Conservation (phyloP, 257 asterid species). For the Solanum sejunctum region DNA sequence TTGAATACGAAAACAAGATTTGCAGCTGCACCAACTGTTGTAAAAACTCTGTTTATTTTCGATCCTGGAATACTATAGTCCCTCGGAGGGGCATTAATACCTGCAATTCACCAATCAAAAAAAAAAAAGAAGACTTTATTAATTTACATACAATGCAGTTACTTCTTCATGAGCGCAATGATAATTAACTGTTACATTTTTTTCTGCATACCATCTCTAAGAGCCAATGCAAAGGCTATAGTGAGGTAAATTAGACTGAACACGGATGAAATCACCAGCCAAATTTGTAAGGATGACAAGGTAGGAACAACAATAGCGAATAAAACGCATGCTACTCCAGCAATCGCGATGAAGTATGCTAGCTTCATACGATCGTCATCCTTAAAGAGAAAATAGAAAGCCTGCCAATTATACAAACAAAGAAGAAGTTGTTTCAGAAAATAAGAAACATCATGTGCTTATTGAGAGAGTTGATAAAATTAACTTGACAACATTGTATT, state of each 20-base stretch:
- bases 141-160: neutral
- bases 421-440: neutral
- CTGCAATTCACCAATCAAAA: constrained; percentile 2
- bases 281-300: constrained; percentile 67
- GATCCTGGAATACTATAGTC: constrained; percentile 64
- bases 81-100: constrained; percentile 36
- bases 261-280: constrained; percentile 68
- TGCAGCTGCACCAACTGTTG: constrained; percentile 75
- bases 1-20: constrained; percentile 84
- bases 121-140: neutral
- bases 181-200: neutral
- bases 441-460: neutral
- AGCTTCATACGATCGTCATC: constrained; percentile 57
- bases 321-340: constrained; percentile 59
- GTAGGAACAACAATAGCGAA: constrained; percentile 78
- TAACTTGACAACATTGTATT: neutral
- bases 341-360: constrained; percentile 60
- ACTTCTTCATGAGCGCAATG: neutral
- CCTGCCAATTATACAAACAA: constrained; percentile 28
- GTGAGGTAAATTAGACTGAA: constrained; percentile 63
- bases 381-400: constrained; percentile 52
- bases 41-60: constrained; percentile 34
- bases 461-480: neutral
- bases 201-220: constrained; percentile 62
- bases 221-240: constrained; percentile 43